Evolutionary conservation across 1,139 yeast genomes (phyloP), one percentile per base, ranked within the genome.

Genomic region (Kodamaea suecica): DNA sequence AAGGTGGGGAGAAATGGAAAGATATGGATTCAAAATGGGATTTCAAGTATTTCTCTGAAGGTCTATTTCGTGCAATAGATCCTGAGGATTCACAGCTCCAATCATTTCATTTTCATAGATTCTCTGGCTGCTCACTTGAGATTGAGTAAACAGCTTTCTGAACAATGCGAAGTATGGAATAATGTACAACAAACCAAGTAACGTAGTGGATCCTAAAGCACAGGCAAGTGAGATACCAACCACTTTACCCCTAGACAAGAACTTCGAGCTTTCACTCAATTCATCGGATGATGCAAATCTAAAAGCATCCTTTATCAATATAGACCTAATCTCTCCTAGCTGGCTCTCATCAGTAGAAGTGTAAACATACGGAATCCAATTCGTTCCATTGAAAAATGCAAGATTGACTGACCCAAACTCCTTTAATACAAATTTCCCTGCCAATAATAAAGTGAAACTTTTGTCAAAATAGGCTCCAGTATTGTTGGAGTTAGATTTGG

Each of bases 171-270:
- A 67, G 39, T 73, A 68, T 4, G 82, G 72, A 4, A 78, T 55
- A 10, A 83, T 66, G 40, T 84, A 88, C 29, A 78, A 55, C 17
- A 78, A 62, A 17, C 92, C 84, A 35, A 90, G 57, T 1, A 85
- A 54, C 8, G 81, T 66, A 31, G 90, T 76, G 2, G 96, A 78
- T 1, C 92, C 95, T 27, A 92, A 58, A 0, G 97, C 90, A 52
- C 92, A 75, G 0, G 97, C 97, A 38, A 88, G 71, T 0, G 95
- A 83, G 25, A 92, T 78, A 21, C 95, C 82, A 5, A 88, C 95
- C 13, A 90, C 88, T 54, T 80, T 86, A 1, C 97, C 97, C 19
- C 45, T 49, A 3, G 71, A 64, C 42, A 69, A 47, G 3, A 48
- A 40, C 14, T 49, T 52, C 9, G 47, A 41, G 16, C 38, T 42